These are phyloP conservation scores for Pholiota molesta DNA, from an alignment of 768 basidiomycete genomes.

Conservation along the genomic window DNA sequence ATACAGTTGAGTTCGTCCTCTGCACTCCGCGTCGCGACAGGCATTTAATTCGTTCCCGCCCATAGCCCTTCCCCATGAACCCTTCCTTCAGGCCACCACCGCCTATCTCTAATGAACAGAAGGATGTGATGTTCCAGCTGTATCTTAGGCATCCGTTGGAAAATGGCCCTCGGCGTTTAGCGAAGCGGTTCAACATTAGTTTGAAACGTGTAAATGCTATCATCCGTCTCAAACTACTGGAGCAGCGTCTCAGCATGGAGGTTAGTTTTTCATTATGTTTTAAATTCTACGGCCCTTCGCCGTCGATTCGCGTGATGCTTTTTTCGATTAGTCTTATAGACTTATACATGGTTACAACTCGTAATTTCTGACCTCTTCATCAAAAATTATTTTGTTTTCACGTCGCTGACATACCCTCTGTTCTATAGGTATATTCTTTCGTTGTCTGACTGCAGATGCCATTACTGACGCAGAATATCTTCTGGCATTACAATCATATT, in stretches of 20 bases:
- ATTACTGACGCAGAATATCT: not conserved
- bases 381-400: constrained; percentile 10
- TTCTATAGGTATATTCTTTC: constrained; percentile 21
- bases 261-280: constrained; percentile 42
- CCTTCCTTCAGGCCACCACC: constrained; percentile 79
- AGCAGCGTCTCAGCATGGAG: constrained; percentile 66
- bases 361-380: constrained; percentile 26
- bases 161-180: constrained; percentile 61
- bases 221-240: constrained; percentile 78
- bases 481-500: constrained; percentile 11
- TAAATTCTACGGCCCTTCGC: constrained; percentile 16
- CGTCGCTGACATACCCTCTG: constrained; percentile 13
- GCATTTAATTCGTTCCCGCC: constrained; percentile 14
- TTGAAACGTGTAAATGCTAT: constrained; percentile 85
- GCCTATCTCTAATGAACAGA: constrained; percentile 67
- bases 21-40: constrained; percentile 1
- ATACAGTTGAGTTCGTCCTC: constrained; percentile 50
- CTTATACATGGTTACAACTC: constrained; percentile 68
- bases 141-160: constrained; percentile 60
- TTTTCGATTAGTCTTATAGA: constrained; percentile 96
- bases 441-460: not conserved
- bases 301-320: constrained; percentile 29
- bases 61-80: constrained; percentile 86
- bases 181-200: constrained; percentile 65
- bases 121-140: constrained; percentile 58